Evolutionary conservation across 805 yeast species (phyloP).

Genomic region (Jamesozyma lodderae): DNA sequence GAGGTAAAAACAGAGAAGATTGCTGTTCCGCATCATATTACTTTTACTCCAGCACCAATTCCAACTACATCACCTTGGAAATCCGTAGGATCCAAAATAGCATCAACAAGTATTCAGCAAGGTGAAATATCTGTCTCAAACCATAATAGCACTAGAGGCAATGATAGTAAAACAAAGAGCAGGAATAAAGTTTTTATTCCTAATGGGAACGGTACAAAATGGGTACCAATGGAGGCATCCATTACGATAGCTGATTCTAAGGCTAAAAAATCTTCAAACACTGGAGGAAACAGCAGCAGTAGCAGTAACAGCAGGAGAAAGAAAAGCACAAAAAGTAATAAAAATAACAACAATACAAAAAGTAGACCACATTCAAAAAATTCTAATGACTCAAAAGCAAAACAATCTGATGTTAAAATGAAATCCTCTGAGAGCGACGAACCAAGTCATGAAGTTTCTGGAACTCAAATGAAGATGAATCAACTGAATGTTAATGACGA

Average conservation of each 20-base stretch:
- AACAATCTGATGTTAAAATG: too few species aligned
- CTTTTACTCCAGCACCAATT: constrained; percentile 23
- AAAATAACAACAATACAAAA: background rate
- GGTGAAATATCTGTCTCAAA: background rate
- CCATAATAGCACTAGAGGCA: background rate
- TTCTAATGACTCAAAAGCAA: too few species aligned
- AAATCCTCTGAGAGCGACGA: background rate
- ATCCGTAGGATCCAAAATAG: constrained; percentile 12
- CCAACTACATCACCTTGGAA: constrained; percentile 27
- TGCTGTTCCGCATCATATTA: background rate
- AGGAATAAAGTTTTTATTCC: constrained; percentile 4
- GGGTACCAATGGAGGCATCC: constrained; percentile 57
- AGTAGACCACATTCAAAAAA: too few species aligned
- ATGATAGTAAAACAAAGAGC: background rate
- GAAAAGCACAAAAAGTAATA: background rate
- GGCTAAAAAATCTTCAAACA: background rate
- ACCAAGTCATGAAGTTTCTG: background rate
- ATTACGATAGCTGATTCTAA: constrained; percentile 12
- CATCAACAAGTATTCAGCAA: constrained; percentile 6
- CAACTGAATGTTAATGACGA: background rate
- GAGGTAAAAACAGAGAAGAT: background rate
- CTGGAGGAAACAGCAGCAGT: background rate
- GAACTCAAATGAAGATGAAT: background rate
- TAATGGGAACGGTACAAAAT: constrained; percentile 32
- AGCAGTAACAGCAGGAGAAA: background rate